phyloP scores from a whole-genome alignment of 108 stramenopile genomes.

The Heterococcus sp. region DNA sequence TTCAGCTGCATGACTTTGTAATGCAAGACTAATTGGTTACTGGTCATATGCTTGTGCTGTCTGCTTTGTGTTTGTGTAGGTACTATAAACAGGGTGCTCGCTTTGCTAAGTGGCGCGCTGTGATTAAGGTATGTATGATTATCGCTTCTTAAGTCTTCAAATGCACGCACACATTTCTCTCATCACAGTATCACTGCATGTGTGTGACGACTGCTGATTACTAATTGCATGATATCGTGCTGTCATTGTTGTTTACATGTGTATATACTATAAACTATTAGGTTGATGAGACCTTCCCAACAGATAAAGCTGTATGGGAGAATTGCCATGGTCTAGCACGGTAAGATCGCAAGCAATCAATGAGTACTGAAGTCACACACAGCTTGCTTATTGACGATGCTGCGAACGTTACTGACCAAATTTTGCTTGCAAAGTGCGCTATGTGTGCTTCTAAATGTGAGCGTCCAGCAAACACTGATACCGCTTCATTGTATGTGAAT shows the following conservation, averaged over 20 bases:
- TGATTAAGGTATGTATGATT: slow-evolving; percentile 64
- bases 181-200: background rate
- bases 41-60: background rate
- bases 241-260: background rate
- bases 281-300: slow-evolving; percentile 52
- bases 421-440: no score
- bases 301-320: slow-evolving; percentile 69
- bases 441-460: background rate
- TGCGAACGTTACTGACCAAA: no score
- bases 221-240: background rate
- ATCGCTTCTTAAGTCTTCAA: slow-evolving; percentile 70
- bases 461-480: background rate
- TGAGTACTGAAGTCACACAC: background rate
- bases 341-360: background rate
- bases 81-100: slow-evolving; percentile 79
- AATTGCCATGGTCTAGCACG: slow-evolving; percentile 66
- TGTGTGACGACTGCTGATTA: background rate
- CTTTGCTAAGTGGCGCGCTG: slow-evolving; percentile 86
- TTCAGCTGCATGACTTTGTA: background rate
- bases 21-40: background rate
- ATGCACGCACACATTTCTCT: slow-evolving; percentile 60
- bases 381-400: background rate
- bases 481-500: background rate
- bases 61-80: slow-evolving; percentile 50
- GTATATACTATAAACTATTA: background rate